Conservation (phyloP, 163 green algal species). For the Chlorella variabilis region DNA sequence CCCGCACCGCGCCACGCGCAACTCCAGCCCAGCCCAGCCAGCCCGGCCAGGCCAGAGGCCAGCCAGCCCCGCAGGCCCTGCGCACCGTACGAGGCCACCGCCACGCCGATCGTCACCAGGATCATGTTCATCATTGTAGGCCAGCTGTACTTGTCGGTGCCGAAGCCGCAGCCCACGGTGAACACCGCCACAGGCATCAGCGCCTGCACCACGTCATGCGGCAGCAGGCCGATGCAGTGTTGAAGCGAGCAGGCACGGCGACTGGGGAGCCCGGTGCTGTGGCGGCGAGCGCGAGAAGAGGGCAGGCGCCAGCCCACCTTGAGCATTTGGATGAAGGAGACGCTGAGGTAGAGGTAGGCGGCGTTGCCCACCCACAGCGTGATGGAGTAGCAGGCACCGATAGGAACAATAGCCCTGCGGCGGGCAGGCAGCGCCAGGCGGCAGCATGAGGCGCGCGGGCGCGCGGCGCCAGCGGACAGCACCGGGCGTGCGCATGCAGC, state of each 20-base stretch:
- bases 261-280: no score
- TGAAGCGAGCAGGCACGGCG: no score
- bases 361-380: conserved; percentile 90
- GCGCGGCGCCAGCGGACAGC: no score
- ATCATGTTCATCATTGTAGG: conserved; percentile 74
- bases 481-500: no score
- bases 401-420: conserved; percentile 77
- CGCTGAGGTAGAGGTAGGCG: conserved; percentile 85
- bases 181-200: conserved; percentile 86
- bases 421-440: background rate
- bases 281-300: no score
- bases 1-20: no score
- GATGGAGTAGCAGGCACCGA: conserved; percentile 82
- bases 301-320: no score
- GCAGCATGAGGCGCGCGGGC: background rate
- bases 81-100: conserved; percentile 76
- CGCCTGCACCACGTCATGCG: conserved; percentile 9
- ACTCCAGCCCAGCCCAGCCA: no score
- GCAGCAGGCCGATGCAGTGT: no score
- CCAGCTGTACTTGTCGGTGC: conserved; percentile 59
- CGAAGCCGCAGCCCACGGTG: conserved; percentile 55
- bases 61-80: background rate
- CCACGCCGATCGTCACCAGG: conserved; percentile 80
- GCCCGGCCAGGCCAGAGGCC: background rate
- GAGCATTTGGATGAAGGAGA: conserved; percentile 91